Evolutionary conservation across 2,329 filamentous ascomycete species (phyloP), one percentile per base, ranked within the genome.

Genomic region (Whalleya microplaca): DNA sequence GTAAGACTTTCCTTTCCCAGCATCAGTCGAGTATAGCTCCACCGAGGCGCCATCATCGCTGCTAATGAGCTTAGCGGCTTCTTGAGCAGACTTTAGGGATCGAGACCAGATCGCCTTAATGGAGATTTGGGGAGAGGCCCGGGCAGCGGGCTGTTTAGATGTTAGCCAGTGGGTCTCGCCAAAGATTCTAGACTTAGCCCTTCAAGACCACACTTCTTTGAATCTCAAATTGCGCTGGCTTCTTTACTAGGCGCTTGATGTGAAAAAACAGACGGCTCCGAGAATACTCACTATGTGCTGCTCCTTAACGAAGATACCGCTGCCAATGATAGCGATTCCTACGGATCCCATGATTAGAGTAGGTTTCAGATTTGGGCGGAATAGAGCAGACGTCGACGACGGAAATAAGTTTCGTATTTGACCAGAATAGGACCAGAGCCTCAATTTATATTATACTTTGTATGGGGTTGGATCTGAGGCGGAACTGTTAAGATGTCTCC

Each of bases 51-150:
- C 59, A 41, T 53, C 56, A 21, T 64, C 63, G 27, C 59, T 51
- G 18, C 64, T 63, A 2, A 76, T 65, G 19, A 71, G 66, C 42
- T 72, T 69, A 8, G 71, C 71, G 19, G 78, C 69, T 18, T 66
- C 66, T 57, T 78, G 59, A 2, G 81, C 81, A 1, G 81, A 82
- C 41, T 75, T 74, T 29, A 78, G 72, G 2, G 78, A 80, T 48
- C 82, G 80, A 8, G 81, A 84, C 72, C 84, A 87, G 48, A 84
- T 72, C 9, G 82, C 81, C 72, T 83, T 84, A 46, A 86, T 72
- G 3, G 72, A 69, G 21, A 85, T 70, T 3, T 66, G 58, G 3
- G 75, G 66, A 47, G 75, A 76, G 14, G 77, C 76, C 61, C 79
- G 72, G 50, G 84, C 76, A 5, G 83, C 83, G 3, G 83, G 83